These are phyloP conservation scores for Austroboletus eburneus DNA, from an alignment of 768 basidiomycete genomes.

Conservation along the genomic window DNA sequence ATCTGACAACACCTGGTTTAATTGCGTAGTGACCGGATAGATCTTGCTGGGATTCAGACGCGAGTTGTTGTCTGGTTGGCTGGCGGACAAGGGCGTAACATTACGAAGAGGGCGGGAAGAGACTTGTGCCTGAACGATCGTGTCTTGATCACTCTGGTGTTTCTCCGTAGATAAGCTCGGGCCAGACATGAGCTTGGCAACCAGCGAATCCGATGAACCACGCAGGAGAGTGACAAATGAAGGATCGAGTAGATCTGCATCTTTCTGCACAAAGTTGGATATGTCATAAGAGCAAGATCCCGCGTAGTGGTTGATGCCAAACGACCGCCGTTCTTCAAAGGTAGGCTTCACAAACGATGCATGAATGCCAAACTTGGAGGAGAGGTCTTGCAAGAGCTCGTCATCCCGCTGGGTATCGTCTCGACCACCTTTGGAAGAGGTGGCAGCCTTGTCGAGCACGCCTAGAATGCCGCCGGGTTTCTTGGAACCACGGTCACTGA, in stretches of 20 bases:
- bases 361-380: slow-evolving; percentile 43
- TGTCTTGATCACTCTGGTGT: slow-evolving; percentile 52
- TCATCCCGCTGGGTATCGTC: slow-evolving; percentile 44
- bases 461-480: slow-evolving; percentile 61
- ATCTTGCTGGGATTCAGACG: slow-evolving; percentile 48
- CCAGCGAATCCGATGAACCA: slow-evolving; percentile 47
- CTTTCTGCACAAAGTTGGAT: slow-evolving; percentile 44
- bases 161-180: slow-evolving; percentile 56
- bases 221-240: slow-evolving; percentile 52
- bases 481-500: slow-evolving; percentile 42
- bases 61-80: slow-evolving; percentile 34
- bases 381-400: slow-evolving; percentile 47
- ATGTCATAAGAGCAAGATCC: slow-evolving; percentile 53
- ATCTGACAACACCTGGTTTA: slow-evolving; percentile 50
- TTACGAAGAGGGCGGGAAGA: slow-evolving; percentile 53
- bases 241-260: slow-evolving; percentile 51
- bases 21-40: slow-evolving; percentile 56
- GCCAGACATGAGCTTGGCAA: slow-evolving; percentile 59
- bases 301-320: slow-evolving; percentile 61
- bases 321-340: slow-evolving; percentile 34
- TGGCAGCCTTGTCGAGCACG: slow-evolving; percentile 47
- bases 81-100: slow-evolving; percentile 35
- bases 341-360: slow-evolving; percentile 45
- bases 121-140: slow-evolving; percentile 62
- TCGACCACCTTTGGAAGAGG: slow-evolving; percentile 49